Base-by-base conservation (phyloP, 1,284 basidiomycete genomes). In the Pyrrhoderma noxium region DNA sequence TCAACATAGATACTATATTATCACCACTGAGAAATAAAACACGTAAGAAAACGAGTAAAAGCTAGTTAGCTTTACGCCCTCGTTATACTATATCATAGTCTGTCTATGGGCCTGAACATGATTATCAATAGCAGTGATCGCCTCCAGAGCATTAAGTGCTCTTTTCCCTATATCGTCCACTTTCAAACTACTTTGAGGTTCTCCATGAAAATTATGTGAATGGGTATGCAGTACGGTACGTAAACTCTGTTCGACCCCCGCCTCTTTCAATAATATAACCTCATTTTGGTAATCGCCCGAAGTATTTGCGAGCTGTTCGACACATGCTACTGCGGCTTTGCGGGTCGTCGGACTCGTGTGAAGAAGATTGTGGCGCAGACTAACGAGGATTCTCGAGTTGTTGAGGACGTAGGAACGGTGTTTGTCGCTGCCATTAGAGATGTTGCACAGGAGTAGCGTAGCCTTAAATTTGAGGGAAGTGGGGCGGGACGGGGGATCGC, bases 401-500 rank as follows among this genome's bases (percentile, higher is more conserved):
- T 67, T 66, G 0, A 73, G 66, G 55, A 79, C 70, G 0, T 67
- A 60, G 18, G 82, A 62, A 44, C 27, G 27, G 11, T 75, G 71
- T 18, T 67, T 61, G 0, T 68, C 60, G 1, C 66, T 62, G 22
- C 79, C 79, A 60, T 87, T 87, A 19, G 78, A 70, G 18, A 89
- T 67, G 62, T 88, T 86, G 0, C 77, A 79, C 0, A 86, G 70
- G 2, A 77, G 66, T 58, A 70, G 76, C 0, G 79, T 72, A 0
- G 79, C 76, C 75, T 31, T 5, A n/a, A n/a, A n/a, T n/a, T 31
- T 31, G 11, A 5, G 11, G 27, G 11, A 31, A 85, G 59, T 13
- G 54, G 42, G 18, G 5, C 21, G 14, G 19, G 14, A 47, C 1
- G 2, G 23, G 19, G 31, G 8, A 38, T 18, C 3, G 27, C 19